Evolutionary conservation across 2,329 filamentous ascomycete species (phyloP), one percentile per base, ranked within the genome.

Genomic region (Ophiostoma australiae): DNA sequence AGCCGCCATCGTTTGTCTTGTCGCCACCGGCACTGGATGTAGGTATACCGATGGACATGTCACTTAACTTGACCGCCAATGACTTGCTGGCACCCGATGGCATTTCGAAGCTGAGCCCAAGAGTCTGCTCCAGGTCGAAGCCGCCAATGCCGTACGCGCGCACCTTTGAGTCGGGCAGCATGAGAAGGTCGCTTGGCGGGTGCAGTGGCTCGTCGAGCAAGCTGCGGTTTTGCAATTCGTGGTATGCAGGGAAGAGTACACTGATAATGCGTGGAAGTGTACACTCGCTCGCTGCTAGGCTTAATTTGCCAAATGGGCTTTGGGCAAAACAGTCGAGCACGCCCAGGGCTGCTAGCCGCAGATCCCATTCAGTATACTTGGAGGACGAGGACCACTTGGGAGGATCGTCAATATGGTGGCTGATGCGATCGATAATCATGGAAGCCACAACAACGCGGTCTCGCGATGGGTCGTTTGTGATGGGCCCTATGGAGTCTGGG

Each of bases 261-360:
- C 65, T 68, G 35, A 96, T 89, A 0, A 97, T 81, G 3, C 92
- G 87, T 0, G 91, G 92, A 20, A 97, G 87, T 15, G 89, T 88
- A 58, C 85, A 86, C 3, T 86, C 85, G 78, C 95, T 91, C 5
- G 82, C 81, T 0, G 90, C 90, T 10, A 97, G 84, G 66, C 91
- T 86, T 33, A 83, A 78, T 1, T 86, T 85, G 10, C 90, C 90
- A 75, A 91, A 87, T 0, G 84, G 80, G n/a, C 86, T 86, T 6
- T 83, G 81, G 1, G 87, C 85, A 77, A 93, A 89, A 1, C 85
- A 82, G n/a, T 84, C 81, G 17, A 90, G 80, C 1, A 87, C 84
- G 66, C 83, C 82, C 58, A 90, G 76, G 11, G 84, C 78, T 74
- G 84, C 77, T 78, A 83, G 75, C 72, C 82, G 80, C 73, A 85